Conservation (phyloP, 495 filamentous ascomycete species). For the Acidiella bohemica region DNA sequence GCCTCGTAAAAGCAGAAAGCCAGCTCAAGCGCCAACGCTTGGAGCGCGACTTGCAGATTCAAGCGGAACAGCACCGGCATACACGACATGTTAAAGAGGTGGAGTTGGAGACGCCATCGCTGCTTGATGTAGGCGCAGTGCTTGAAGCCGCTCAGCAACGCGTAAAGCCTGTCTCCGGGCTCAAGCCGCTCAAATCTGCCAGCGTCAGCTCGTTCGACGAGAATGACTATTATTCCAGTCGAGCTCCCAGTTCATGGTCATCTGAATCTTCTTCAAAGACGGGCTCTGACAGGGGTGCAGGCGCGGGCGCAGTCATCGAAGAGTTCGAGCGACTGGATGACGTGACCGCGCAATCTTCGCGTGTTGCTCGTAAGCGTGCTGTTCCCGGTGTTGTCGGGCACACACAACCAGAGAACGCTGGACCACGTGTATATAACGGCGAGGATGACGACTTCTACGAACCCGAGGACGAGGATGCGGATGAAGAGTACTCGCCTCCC, state of each 20-base stretch:
- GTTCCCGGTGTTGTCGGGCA: background rate
- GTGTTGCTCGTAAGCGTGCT: slow-evolving; percentile 4
- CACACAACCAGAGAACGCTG: slow-evolving; percentile 1
- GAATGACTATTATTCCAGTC: slow-evolving; percentile 91
- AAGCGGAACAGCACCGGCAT: slow-evolving; percentile 52
- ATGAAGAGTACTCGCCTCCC: slow-evolving; percentile 20
- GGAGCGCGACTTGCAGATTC: slow-evolving; percentile 62
- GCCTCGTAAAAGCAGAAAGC: slow-evolving; percentile 68
- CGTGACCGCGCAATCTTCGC: slow-evolving; percentile 4
- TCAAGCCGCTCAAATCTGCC: slow-evolving; percentile 35
- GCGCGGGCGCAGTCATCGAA: slow-evolving; percentile 14
- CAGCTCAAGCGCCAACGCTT: slow-evolving; percentile 66
- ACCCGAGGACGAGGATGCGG: slow-evolving; percentile 11
- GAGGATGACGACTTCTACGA: slow-evolving; percentile 9
- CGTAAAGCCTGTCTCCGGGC: slow-evolving; percentile 50
- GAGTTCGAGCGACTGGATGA: slow-evolving; percentile 18
- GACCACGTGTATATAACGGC: background rate
- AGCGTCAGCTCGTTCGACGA: slow-evolving; percentile 72
- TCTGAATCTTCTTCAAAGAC: slow-evolving; percentile 29
- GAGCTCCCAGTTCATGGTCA: slow-evolving; percentile 32
- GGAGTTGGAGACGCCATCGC: slow-evolving; percentile 46
- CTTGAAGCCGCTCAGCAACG: slow-evolving; percentile 57
- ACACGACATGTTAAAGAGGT: slow-evolving; percentile 39
- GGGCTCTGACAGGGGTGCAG: slow-evolving; percentile 18
- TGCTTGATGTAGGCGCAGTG: slow-evolving; percentile 64